Evolutionary conservation across 148 eudicot species (phyloP).

Genomic region (Tetragonia tetragonoides): DNA sequence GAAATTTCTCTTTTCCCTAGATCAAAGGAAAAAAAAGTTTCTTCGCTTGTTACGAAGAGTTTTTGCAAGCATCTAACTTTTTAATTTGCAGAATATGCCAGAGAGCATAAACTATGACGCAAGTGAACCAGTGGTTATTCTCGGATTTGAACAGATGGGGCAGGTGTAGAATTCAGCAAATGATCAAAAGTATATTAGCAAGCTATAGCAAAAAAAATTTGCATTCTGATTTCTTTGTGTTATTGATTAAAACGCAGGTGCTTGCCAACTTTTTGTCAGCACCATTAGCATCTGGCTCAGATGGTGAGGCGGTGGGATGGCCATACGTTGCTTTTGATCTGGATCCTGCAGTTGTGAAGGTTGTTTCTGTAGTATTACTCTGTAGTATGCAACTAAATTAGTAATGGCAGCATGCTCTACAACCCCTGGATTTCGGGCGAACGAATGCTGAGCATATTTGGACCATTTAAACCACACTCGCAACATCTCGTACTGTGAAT

Average conservation of each 20-base stretch:
- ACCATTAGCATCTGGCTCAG: constrained; percentile 71
- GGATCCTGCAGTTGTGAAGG: constrained; percentile 88
- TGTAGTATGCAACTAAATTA: neutral
- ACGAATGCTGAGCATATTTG: neutral
- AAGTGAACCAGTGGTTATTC: constrained; percentile 86
- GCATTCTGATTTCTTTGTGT: constrained; percentile 14
- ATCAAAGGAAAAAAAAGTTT: too few species aligned
- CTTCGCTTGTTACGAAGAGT: neutral
- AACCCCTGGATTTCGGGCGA: neutral
- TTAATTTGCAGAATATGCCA: constrained; percentile 47
- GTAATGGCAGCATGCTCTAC: neutral
- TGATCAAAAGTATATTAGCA: constrained; percentile 4
- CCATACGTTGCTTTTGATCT: constrained; percentile 95
- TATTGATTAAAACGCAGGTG: constrained; percentile 45
- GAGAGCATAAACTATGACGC: constrained; percentile 64
- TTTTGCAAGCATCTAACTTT: constrained; percentile 2
- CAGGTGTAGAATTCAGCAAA: constrained; percentile 47
- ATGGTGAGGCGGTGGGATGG: constrained; percentile 60
- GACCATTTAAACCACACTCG: neutral
- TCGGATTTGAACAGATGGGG: constrained; percentile 98
- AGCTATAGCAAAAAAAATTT: neutral
- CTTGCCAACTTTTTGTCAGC: constrained; percentile 90
- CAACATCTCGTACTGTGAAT: neutral
- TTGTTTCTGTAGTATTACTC: constrained; percentile 24
- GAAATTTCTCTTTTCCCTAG: too few species aligned